These are phyloP conservation scores for Haematococcus sp. DNA, from an alignment of 139 green algal species.

Conservation along the genomic window DNA sequence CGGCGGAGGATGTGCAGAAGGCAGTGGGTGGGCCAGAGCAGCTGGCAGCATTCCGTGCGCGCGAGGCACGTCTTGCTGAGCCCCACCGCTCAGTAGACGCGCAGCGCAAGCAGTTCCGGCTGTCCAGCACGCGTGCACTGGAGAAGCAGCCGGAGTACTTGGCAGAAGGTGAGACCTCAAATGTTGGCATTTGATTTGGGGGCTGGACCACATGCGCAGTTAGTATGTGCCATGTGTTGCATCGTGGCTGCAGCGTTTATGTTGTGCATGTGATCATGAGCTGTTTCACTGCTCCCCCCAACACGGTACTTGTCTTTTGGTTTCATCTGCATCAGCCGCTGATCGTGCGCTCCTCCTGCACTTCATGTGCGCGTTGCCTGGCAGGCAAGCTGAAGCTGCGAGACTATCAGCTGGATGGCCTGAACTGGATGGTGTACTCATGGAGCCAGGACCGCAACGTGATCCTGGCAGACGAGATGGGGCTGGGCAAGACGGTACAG, in stretches of 20 bases:
- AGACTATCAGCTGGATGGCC: slow-evolving; percentile 89
- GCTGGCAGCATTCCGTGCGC: slow-evolving; percentile 64
- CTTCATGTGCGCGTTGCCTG: background rate
- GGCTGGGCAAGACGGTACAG: slow-evolving; percentile 86
- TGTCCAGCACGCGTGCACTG: slow-evolving; percentile 47
- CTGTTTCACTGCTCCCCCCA: no score
- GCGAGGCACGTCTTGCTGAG: slow-evolving; percentile 49
- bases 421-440: slow-evolving; percentile 90
- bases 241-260: background rate
- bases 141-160: slow-evolving; percentile 73
- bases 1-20: slow-evolving; percentile 26
- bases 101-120: slow-evolving; percentile 55
- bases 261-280: background rate
- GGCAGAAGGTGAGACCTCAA: slow-evolving; percentile 3
- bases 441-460: slow-evolving; percentile 80
- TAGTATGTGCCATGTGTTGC: background rate
- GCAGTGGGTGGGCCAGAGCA: background rate
- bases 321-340: no score
- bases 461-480: slow-evolving; percentile 90
- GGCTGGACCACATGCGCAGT: background rate
- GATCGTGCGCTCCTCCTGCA: no score
- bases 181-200: background rate
- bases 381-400: slow-evolving; percentile 63
- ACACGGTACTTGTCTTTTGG: no score
- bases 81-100: slow-evolving; percentile 52